Base-by-base conservation (phyloP, 345 rosid species). In the Hypericum androsaemum region DNA sequence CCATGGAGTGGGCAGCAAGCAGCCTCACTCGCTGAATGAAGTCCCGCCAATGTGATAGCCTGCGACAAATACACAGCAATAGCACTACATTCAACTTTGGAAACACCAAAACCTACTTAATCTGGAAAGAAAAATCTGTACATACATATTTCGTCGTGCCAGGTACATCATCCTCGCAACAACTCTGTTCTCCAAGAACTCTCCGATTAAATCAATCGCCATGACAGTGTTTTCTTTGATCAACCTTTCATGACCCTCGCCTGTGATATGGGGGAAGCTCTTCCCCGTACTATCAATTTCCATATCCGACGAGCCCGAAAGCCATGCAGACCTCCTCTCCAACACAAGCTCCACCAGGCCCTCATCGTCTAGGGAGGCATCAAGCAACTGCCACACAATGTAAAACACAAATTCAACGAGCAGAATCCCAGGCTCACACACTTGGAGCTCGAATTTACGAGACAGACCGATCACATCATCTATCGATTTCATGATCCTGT, bases 351-450 rank as follows among this genome's bases (percentile, higher is more conserved):
- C 88, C 63, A 92, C 71, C 70, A 92, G 70, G 38, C 88, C 83
- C 77, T 92, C 97, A 50, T 85, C 98, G 55, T 81, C 94, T 63
- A 92, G 62, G 50, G 95, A 81, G 53, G 88, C 97, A 81, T 92
- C 98, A 67, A 92, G 85, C 51, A 92, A 74, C 63, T 92, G 88
- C 83, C 86, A 92, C 50, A 81, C 80, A 53, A 73, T 58, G 52
- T 82, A 78, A 73, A 92, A 88, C 65, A 92, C 73, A 77, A 78
- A 88, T 58, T 74, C 76, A 65, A 83, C 80, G 40, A 88, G 73
- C 65, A 84, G 75, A 54, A 71, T 40, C 46, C 95, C 90, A 13
- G 94, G 81, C 58, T 92, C 94, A 50, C 56, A 72, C 39, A 63
- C 69, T 51, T 74, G 71, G 52, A 74, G 50, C 51, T 80, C 85